Evolutionary conservation across 257 asterid species (phyloP).

Genomic region (Fraxinus americana): DNA sequence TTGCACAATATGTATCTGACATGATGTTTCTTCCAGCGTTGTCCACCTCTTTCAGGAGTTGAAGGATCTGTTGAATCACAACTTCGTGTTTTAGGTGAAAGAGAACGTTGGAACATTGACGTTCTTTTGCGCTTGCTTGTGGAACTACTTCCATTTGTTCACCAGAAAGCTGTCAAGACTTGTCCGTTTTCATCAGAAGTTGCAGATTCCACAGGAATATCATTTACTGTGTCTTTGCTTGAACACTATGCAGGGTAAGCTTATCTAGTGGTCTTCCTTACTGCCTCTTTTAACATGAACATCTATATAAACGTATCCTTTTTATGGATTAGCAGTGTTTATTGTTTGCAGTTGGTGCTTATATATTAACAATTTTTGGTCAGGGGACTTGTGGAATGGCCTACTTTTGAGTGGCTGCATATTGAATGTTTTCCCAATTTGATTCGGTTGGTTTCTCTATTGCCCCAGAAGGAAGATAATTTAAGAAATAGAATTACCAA

Average conservation of each 20-base stretch:
- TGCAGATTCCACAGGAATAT: constrained; percentile 52
- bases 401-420: constrained; percentile 89
- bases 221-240: constrained; percentile 61
- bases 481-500: constrained; percentile 71
- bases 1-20: constrained; percentile 31
- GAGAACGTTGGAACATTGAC: constrained; percentile 96
- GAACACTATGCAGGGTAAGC: constrained; percentile 74
- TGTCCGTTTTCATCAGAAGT: constrained; percentile 64
- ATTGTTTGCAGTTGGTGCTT: constrained; percentile 24
- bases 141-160: constrained; percentile 72
- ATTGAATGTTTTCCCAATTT: constrained; percentile 78
- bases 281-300: constrained; percentile 10
- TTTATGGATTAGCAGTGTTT: constrained; percentile 21
- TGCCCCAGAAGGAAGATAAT: constrained; percentile 95
- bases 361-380: constrained; percentile 30
- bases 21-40: constrained; percentile 60
- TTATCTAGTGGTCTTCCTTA: constrained; percentile 27
- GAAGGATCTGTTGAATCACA: constrained; percentile 96
- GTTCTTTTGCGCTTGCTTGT: constrained; percentile 80
- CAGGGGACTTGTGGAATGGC: constrained; percentile 90
- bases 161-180: constrained; percentile 70
- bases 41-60: constrained; percentile 97
- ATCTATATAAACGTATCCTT: background rate
- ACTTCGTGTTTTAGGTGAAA: constrained; percentile 92
- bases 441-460: constrained; percentile 76